phyloP scores from a whole-genome alignment of 148 eudicot genomes.

The Vaccinium darrowii region DNA sequence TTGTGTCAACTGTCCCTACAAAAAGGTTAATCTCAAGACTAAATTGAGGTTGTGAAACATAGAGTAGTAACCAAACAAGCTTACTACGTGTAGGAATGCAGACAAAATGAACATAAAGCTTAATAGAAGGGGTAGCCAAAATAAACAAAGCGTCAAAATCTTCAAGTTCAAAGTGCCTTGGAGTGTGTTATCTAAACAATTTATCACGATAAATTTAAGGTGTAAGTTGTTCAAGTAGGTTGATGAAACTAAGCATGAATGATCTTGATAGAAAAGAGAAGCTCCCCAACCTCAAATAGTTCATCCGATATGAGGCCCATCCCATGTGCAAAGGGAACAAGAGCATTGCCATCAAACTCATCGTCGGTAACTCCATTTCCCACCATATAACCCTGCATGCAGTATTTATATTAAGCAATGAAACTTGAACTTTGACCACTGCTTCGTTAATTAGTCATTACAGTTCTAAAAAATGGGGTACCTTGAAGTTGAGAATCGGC shows the following conservation, averaged over 20 bases:
- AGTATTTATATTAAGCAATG: slow-evolving; percentile 4
- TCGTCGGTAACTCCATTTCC: slow-evolving; percentile 94
- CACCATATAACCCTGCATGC: slow-evolving; percentile 89
- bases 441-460: neutral
- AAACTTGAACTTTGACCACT: neutral
- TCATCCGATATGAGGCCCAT: slow-evolving; percentile 93
- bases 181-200: neutral
- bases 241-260: neutral
- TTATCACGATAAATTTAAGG: neutral
- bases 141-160: neutral
- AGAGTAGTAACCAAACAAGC: neutral
- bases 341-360: slow-evolving; percentile 80
- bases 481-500: slow-evolving; percentile 83
- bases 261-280: neutral
- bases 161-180: neutral
- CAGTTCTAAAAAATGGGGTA: slow-evolving; percentile 15
- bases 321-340: slow-evolving; percentile 89
- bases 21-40: neutral
- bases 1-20: neutral
- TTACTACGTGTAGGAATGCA: neutral
- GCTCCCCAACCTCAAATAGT: slow-evolving; percentile 50
- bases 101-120: neutral
- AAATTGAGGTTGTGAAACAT: neutral
- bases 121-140: neutral
- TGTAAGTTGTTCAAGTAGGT: neutral